These are phyloP conservation scores for Daldinia eschscholtzii DNA, from an alignment of 2,329 filamentous ascomycete genomes.

Conservation along the genomic window DNA sequence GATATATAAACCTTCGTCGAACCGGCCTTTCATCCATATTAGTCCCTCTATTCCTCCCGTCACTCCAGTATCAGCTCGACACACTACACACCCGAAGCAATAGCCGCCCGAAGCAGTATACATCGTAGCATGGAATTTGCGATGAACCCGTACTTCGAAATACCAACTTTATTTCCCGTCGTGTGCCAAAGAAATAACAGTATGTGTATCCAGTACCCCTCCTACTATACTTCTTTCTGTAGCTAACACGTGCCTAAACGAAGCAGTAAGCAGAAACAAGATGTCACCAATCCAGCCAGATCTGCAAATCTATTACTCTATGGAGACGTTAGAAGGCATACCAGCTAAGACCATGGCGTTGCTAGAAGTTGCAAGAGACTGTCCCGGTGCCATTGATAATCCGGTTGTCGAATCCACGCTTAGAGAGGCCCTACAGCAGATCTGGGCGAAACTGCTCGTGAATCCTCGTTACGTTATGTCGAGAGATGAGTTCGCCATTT, in stretches of 20 bases:
- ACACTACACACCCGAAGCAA: too few species aligned
- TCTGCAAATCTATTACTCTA: too few species aligned
- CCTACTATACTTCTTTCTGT: too few species aligned
- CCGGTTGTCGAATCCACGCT: slow-evolving; percentile 73
- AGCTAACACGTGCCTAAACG: background rate
- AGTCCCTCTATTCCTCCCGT: too few species aligned
- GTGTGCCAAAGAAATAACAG: background rate
- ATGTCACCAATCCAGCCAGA: background rate
- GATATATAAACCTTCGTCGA: too few species aligned
- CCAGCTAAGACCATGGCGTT: slow-evolving; percentile 68
- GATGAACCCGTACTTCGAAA: background rate
- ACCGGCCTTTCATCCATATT: too few species aligned
- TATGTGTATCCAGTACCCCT: background rate
- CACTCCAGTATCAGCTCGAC: too few species aligned
- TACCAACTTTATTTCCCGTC: background rate
- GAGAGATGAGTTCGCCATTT: slow-evolving; percentile 83
- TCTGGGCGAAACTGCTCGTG: slow-evolving; percentile 76
- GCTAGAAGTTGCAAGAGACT: slow-evolving; percentile 81
- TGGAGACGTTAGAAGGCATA: too few species aligned
- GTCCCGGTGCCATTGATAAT: slow-evolving; percentile 74
- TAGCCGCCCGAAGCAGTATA: too few species aligned
- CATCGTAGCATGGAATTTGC: too few species aligned
- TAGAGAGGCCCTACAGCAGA: slow-evolving; percentile 70
- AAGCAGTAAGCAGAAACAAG: background rate
- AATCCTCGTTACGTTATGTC: slow-evolving; percentile 81